Evolutionary conservation across 805 yeast species (phyloP), one percentile per base, ranked within the genome.

Genomic region (Zygosaccharomyces lentus): DNA sequence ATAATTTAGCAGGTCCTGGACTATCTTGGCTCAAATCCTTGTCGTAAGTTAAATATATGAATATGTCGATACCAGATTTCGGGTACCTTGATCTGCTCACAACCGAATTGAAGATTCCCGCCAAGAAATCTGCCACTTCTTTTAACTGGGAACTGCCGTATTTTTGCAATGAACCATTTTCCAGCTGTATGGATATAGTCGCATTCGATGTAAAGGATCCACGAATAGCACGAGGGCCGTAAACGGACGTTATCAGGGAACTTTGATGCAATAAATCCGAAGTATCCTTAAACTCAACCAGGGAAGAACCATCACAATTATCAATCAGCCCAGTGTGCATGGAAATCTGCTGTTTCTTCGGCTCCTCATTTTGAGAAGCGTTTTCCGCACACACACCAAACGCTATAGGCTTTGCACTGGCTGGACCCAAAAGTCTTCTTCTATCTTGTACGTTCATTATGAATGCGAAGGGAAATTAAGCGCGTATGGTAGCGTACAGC

Each of bases 181-280:
- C 67, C 27, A 71, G 47, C 24, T 64, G 67, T 12, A 86, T 88
- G 23, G 81, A 75, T 34, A 87, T 67, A 4, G 80, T 72, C 2
- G 90, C 90, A 41, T 78, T 70, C 17, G 83, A 80, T 31, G 78
- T 72, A 61, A 83, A 87, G 3, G 87, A 76, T 2, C 88, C 87
- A 49, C 86, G 72, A 50, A 78, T 81, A 6, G 98, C 96, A 53
- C 89, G 74, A 3, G 98, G 98, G 0, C 98, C 98, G 65, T 81
- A 86, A 0, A 91, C 81, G 3, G 88, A 75, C 1, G 84, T 83
- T 45, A 82, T 78, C 5, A 88, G 65, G 37, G 81, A 57, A 2
- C 57, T 48, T 30, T 56, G 59, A 30, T 70, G 76, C 34, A 26
- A 27, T 15, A 31, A 31, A 15, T 39, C 37, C n/a, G 35, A 41